A percentile compares a stretch with the other conserved stretches of the same genome.
Evolutionary conservation across 2,329 filamentous ascomycete genomes (phyloP).

Genomic region (Cercospora beticola): DNA sequence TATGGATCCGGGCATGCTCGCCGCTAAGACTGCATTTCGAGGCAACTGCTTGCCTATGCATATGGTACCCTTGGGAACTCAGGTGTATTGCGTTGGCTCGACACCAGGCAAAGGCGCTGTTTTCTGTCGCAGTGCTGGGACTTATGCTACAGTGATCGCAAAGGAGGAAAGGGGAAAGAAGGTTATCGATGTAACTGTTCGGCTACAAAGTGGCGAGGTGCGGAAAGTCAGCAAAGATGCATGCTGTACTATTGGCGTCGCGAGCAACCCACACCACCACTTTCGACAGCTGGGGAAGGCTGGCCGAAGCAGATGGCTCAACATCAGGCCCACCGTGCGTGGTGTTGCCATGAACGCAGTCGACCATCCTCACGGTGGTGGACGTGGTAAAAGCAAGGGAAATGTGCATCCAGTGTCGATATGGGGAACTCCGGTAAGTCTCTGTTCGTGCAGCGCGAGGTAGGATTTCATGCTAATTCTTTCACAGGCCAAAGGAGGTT

Average conservation of each 20-base stretch:
- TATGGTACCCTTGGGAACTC: conserved; percentile 93
- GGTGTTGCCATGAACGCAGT: conserved; percentile 99
- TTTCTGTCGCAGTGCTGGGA: conserved; percentile 93
- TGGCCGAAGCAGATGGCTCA: conserved; percentile 87
- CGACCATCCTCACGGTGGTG: conserved; percentile 98
- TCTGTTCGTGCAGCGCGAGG: background rate
- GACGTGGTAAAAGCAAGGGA: conserved; percentile 98
- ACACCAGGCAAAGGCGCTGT: conserved; percentile 72
- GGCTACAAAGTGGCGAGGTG: conserved; percentile 89
- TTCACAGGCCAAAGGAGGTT: conserved; percentile 70
- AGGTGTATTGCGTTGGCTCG: conserved; percentile 85
- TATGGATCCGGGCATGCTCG: conserved; percentile 92
- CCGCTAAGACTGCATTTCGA: conserved; percentile 87
- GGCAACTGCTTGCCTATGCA: conserved; percentile 94
- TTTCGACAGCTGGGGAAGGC: conserved; percentile 93
- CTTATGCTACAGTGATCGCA: conserved; percentile 81
- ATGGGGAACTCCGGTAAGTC: conserved; percentile 87
- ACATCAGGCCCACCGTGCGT: conserved; percentile 90
- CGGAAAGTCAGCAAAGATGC: conserved; percentile 87
- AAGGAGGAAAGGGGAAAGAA: conserved; percentile 76
- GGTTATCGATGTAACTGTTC: conserved; percentile 77
- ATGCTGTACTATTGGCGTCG: conserved; percentile 89
- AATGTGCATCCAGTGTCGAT: conserved; percentile 92
- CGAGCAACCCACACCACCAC: conserved; percentile 90
- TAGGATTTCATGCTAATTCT: conserved; percentile 22